Evolutionary conservation across 2,329 filamentous ascomycete species (phyloP).

Genomic region (Claviceps quebecensis): DNA sequence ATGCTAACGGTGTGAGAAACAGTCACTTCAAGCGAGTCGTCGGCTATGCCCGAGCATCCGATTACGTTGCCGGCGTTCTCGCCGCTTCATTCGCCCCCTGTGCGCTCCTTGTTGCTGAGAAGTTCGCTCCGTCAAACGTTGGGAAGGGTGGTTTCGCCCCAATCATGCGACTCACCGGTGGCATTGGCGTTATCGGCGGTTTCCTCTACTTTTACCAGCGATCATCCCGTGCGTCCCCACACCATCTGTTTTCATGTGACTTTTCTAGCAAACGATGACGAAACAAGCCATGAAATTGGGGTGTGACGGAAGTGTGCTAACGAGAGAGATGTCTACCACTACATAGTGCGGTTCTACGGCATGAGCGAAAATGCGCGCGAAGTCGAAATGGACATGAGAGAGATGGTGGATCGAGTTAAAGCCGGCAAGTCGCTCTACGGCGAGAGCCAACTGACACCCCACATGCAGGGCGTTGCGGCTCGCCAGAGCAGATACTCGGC

Average conservation of each 20-base stretch:
- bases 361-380: constrained; percentile 86
- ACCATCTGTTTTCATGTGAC: neutral
- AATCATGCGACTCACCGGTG: constrained; percentile 65
- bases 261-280: neutral
- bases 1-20: constrained; percentile 15
- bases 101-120: constrained; percentile 67
- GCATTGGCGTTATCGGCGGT: constrained; percentile 60
- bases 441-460: constrained; percentile 59
- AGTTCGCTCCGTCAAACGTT: constrained; percentile 69
- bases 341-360: constrained; percentile 83
- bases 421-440: constrained; percentile 82
- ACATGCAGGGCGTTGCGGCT: constrained; percentile 87
- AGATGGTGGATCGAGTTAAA: constrained; percentile 97
- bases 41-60: constrained; percentile 69
- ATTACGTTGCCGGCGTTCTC: constrained; percentile 60
- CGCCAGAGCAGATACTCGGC: constrained; percentile 87
- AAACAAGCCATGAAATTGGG: neutral
- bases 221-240: constrained; percentile 53
- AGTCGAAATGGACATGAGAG: constrained; percentile 88
- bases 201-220: constrained; percentile 77
- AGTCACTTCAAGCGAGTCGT: constrained; percentile 88
- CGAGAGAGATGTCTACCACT: neutral
- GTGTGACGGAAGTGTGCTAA: neutral
- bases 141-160: constrained; percentile 70
- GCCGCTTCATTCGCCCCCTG: constrained; percentile 60